Evolutionary conservation across 192 early-diverging fungal genomes (phyloP).

Genomic region (Oehlia diaphana): DNA sequence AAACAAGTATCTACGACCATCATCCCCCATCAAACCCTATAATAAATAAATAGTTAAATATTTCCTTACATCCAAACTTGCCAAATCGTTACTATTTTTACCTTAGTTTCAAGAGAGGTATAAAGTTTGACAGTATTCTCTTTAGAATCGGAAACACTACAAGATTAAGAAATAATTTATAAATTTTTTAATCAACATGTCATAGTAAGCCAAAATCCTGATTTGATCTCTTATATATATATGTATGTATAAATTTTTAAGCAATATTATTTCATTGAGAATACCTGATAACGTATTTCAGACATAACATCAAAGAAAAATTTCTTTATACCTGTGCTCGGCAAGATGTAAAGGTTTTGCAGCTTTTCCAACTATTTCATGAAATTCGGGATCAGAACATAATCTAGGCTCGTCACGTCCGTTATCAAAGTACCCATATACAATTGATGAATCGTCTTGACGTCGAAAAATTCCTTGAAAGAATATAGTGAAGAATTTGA

Average conservation of each 20-base stretch:
- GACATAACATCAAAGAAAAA: background rate
- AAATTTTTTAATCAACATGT: background rate
- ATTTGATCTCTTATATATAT: background rate
- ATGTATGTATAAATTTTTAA: too few relatives aligned
- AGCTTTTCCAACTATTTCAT: slow-evolving; percentile 65
- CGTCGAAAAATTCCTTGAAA: slow-evolving; percentile 78
- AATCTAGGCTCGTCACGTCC: slow-evolving; percentile 62
- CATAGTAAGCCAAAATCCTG: background rate
- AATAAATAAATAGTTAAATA: background rate
- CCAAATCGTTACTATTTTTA: background rate
- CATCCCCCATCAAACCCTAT: slow-evolving; percentile 81
- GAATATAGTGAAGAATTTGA: too few relatives aligned
- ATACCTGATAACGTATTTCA: background rate
- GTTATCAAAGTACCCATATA: slow-evolving; percentile 91
- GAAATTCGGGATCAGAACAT: slow-evolving; percentile 72
- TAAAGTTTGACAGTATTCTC: slow-evolving; percentile 65
- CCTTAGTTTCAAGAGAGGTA: slow-evolving; percentile 87
- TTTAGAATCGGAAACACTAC: slow-evolving; percentile 63
- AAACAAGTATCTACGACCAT: slow-evolving; percentile 88
- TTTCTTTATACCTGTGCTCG: slow-evolving; percentile 53
- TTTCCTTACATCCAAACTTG: background rate
- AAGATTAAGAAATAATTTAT: background rate
- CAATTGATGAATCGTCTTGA: slow-evolving; percentile 73
- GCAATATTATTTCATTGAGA: background rate
- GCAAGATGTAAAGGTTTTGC: slow-evolving; percentile 80